These are phyloP conservation scores for Fragilaria crotonensis DNA, from an alignment of 108 stramenopile genomes.

Conservation along the genomic window DNA sequence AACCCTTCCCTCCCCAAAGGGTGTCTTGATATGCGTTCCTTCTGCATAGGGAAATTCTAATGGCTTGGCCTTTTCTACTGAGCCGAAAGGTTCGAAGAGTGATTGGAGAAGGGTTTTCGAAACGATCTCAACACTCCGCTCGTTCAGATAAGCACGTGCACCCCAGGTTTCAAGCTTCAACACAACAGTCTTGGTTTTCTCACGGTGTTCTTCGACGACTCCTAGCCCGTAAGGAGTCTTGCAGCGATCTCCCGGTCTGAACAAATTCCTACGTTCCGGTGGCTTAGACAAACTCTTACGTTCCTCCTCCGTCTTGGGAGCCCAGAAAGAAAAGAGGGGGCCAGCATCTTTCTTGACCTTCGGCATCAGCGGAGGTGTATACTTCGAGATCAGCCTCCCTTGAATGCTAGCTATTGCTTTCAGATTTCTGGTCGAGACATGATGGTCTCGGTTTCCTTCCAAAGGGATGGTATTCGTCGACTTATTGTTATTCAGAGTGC, in stretches of 20 bases:
- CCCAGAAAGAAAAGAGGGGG: constrained; percentile 68
- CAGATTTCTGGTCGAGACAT: neutral
- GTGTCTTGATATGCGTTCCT: constrained; percentile 55
- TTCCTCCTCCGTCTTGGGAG: neutral
- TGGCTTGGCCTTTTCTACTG: constrained; percentile 23
- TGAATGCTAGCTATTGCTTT: constrained; percentile 37
- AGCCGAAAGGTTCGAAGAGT: constrained; percentile 30
- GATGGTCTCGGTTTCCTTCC: neutral
- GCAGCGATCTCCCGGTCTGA: constrained; percentile 60
- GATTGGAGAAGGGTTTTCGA: constrained; percentile 52
- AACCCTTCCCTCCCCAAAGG: constrained; percentile 67
- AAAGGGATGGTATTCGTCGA: no score
- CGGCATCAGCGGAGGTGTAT: constrained; percentile 59
- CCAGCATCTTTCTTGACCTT: constrained; percentile 46
- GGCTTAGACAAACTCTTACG: constrained; percentile 20
- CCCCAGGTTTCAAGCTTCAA: constrained; percentile 68
- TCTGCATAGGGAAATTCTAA: constrained; percentile 45
- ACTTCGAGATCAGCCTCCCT: constrained; percentile 59
- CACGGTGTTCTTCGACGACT: constrained; percentile 59
- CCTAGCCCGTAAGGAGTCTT: constrained; percentile 76
- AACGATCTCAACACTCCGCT: constrained; percentile 38
- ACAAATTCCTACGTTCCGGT: constrained; percentile 19
- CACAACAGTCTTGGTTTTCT: constrained; percentile 50
- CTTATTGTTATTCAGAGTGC: neutral
- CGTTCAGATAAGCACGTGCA: constrained; percentile 61